These are phyloP conservation scores for Starmerella vitae DNA, from an alignment of 805 yeast species.

Conservation along the genomic window DNA sequence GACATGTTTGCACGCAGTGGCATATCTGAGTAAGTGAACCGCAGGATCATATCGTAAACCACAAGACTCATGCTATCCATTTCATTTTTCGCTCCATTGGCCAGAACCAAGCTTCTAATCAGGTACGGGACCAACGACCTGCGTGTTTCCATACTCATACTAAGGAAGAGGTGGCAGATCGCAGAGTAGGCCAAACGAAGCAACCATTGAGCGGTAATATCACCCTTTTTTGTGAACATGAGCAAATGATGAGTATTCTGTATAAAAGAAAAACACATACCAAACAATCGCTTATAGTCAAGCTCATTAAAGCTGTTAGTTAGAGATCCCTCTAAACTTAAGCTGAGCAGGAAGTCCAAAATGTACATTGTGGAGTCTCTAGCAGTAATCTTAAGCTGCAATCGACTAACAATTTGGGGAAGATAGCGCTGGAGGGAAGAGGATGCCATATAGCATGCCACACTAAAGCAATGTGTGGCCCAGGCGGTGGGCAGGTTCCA, in stretches of 20 bases:
- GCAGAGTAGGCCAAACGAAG: conserved; percentile 52
- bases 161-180: conserved; percentile 57
- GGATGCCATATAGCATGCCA: conserved; percentile 74
- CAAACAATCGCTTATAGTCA: conserved; percentile 69
- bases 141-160: conserved; percentile 46
- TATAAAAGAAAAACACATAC: conserved; percentile 66
- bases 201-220: conserved; percentile 44
- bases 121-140: conserved; percentile 49
- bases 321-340: conserved; percentile 52
- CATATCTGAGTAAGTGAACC: conserved; percentile 53
- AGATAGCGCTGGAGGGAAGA: conserved; percentile 53
- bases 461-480: conserved; percentile 57
- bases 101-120: conserved; percentile 40
- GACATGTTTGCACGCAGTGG: conserved; percentile 37
- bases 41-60: conserved; percentile 49
- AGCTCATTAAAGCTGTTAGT: conserved; percentile 62
- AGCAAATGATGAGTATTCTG: conserved; percentile 48
- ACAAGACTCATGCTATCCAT: conserved; percentile 46
- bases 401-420: conserved; percentile 51
- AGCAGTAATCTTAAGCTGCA: conserved; percentile 63
- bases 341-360: conserved; percentile 55
- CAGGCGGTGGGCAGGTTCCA: conserved; percentile 65
- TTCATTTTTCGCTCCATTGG: conserved; percentile 25
- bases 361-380: conserved; percentile 58
- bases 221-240: conserved; percentile 7